Evolutionary conservation across 1,284 basidiomycete species (phyloP), one percentile per base, ranked within the genome.

Genomic region (Kalmanozyma brasiliensis): DNA sequence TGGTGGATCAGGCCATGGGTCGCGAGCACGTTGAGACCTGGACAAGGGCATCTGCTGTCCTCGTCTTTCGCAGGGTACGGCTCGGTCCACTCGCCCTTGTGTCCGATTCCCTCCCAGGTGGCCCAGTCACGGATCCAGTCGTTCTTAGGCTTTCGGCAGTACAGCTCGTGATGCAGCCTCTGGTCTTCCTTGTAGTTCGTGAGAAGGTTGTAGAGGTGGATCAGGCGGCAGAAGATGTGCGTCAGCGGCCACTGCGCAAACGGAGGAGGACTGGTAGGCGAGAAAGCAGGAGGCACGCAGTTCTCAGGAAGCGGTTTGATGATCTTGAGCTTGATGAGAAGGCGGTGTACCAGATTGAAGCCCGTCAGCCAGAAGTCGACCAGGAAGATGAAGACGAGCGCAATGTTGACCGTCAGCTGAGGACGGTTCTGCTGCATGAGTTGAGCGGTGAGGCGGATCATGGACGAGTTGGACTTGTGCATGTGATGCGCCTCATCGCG

Each of bases 61-160:
- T n/a, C 17, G 23, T 63, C 56, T 8, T 41, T 55, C 7, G 66
- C 47, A 16, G 66, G 23, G 13, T 55, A 60, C 2, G 66, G 56
- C 8, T 43, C 24, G 7, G 55, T 55, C 49, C 61, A 69, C 36
- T 69, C 61, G 38, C 66, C 66, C n/a, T 62, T 32, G 36, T 49
- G 17, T 8, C 66, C 66, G 23, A 64, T 60, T 3, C 66, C 66
- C 13, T 69, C 49, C 66, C 66, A 69, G 42, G 59, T 60, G 1
- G 66, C 61, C 61, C 61, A 69, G 22, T 69, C 60, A 19, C 61
- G 60, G 16, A 69, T 47, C 66, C 66, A 69, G 36, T 69, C 66
- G 52, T 68, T 68, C 30, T 33, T 48, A 19, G 65, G 55, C 51
- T 58, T 58, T 3, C 55, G 16, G 32, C 34, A 45, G 44, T 52